Conservation (phyloP, 495 filamentous ascomycete species). For the Bryoglossum gracile region DNA sequence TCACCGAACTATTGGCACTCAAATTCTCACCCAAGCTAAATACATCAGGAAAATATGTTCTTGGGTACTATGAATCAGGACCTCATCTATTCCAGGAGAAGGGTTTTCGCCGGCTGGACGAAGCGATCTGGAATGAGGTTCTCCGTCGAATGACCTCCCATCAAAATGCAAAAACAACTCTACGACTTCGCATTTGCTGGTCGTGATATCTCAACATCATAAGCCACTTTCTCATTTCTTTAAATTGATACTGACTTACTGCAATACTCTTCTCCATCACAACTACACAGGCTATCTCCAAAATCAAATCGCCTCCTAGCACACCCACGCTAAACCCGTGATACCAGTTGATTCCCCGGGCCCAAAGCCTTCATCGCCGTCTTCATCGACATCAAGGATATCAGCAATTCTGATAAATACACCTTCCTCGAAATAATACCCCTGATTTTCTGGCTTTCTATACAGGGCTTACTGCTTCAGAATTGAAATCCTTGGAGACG, state of each 20-base stretch:
- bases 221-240: not conserved
- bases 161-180: slow-evolving; percentile 36
- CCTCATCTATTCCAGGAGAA: too few species aligned
- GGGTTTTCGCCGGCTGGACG: too few species aligned
- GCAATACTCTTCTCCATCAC: slow-evolving; percentile 52
- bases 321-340: slow-evolving; percentile 40
- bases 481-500: slow-evolving; percentile 28
- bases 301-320: slow-evolving; percentile 38
- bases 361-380: slow-evolving; percentile 56
- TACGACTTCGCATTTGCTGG: slow-evolving; percentile 53
- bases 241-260: slow-evolving; percentile 29
- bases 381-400: slow-evolving; percentile 77
- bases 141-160: slow-evolving; percentile 34
- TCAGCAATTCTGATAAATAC: slow-evolving; percentile 51
- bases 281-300: slow-evolving; percentile 11
- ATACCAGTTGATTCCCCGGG: slow-evolving; percentile 45
- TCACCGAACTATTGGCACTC: too few species aligned
- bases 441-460: slow-evolving; percentile 31
- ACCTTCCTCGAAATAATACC: slow-evolving; percentile 9
- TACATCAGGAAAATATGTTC: too few species aligned
- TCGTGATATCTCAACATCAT: slow-evolving; percentile 38
- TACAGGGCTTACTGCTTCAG: slow-evolving; percentile 30
- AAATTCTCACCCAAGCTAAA: too few species aligned
- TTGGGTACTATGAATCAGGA: too few species aligned
- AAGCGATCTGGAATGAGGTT: too few species aligned